These are phyloP conservation scores for Kalaharituber pfeilii DNA, from an alignment of 2,329 filamentous ascomycete genomes.

Conservation along the genomic window DNA sequence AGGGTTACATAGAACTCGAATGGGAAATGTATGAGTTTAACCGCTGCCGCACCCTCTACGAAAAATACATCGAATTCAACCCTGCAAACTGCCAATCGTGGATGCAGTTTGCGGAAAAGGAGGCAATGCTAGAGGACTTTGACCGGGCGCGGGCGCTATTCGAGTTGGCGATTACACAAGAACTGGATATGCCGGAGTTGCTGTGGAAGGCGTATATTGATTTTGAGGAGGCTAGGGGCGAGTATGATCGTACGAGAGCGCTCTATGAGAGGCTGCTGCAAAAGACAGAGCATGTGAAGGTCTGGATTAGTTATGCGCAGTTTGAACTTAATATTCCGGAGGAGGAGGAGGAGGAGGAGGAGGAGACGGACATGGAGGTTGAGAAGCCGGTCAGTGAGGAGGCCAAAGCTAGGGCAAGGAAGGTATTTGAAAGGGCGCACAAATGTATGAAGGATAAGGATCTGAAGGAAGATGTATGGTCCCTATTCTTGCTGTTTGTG, in stretches of 20 bases:
- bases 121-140: conserved; percentile 75
- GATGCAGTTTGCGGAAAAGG: conserved; percentile 91
- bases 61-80: conserved; percentile 89
- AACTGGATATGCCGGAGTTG: conserved; percentile 91
- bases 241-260: conserved; percentile 63
- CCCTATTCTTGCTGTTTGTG: background rate
- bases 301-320: conserved; percentile 97
- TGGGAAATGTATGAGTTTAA: conserved; percentile 87
- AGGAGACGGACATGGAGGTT: conserved; percentile 39
- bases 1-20: conserved; percentile 83
- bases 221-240: conserved; percentile 89
- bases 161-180: conserved; percentile 70
- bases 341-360: conserved; percentile 38
- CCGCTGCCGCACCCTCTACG: conserved; percentile 75
- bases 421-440: conserved; percentile 71
- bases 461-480: conserved; percentile 61
- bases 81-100: conserved; percentile 78
- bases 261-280: conserved; percentile 81
- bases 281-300: conserved; percentile 97
- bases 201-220: conserved; percentile 98
- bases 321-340: conserved; percentile 93
- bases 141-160: conserved; percentile 81
- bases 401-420: conserved; percentile 65
- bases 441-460: conserved; percentile 75
- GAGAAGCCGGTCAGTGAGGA: conserved; percentile 47